phyloP scores from a whole-genome alignment of 2,329 filamentous ascomycete genomes.

The Penicillium sp. region DNA sequence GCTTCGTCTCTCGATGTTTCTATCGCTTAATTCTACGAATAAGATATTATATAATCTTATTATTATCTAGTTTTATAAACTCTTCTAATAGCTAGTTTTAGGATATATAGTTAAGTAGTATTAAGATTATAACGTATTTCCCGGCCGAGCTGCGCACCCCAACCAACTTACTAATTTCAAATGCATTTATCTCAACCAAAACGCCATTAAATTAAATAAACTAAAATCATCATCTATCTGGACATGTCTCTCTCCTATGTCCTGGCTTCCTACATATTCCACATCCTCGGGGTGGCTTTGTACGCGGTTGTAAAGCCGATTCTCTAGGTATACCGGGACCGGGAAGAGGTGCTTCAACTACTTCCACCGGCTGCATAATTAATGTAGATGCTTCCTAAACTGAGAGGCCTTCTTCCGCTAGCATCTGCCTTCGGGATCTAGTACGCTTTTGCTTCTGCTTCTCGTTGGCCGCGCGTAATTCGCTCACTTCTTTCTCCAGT shows the following conservation, averaged over 20 bases:
- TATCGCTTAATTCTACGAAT: background rate
- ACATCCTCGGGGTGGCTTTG: too few species aligned
- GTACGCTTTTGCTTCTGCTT: background rate
- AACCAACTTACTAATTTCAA: background rate
- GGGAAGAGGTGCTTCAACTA: too few species aligned
- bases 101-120: background rate
- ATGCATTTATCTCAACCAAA: background rate
- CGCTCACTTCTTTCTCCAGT: background rate
- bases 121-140: too few species aligned
- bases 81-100: background rate
- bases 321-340: too few species aligned
- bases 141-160: too few species aligned
- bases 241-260: too few species aligned
- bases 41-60: background rate
- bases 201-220: background rate
- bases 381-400: background rate
- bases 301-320: too few species aligned
- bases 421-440: background rate
- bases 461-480: background rate
- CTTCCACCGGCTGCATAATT: background rate
- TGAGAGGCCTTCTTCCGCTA: background rate
- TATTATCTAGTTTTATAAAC: background rate
- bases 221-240: too few species aligned
- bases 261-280: too few species aligned
- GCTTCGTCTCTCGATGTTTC: conserved; percentile 4